These are phyloP conservation scores for Flagelloscypha sp. DNA, from an alignment of 768 basidiomycete species.

Conservation along the genomic window DNA sequence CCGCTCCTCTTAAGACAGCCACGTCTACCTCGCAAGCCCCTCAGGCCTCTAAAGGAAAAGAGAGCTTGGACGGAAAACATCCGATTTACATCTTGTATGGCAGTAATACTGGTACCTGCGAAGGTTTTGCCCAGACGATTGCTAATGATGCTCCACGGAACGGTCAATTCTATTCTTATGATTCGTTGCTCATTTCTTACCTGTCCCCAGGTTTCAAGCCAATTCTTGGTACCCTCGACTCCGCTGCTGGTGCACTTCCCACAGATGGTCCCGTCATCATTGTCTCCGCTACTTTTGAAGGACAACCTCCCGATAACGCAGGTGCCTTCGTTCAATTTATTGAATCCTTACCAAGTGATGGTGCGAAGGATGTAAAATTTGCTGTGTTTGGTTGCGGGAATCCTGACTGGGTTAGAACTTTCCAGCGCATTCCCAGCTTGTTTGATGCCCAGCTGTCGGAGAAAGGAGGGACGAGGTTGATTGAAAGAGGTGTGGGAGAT, in stretches of 20 bases:
- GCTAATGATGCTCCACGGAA: conserved; percentile 28
- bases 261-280: conserved; percentile 37
- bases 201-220: conserved; percentile 27
- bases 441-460: conserved; percentile 28
- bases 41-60: neutral
- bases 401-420: conserved; percentile 40
- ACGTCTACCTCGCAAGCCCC: neutral
- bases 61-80: conserved; percentile 9
- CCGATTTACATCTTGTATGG: conserved; percentile 35
- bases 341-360: conserved; percentile 18
- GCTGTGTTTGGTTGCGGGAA: conserved; percentile 45
- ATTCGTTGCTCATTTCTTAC: neutral
- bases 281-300: conserved; percentile 42
- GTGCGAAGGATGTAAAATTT: conserved; percentile 26
- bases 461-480: conserved; percentile 27
- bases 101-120: conserved; percentile 41
- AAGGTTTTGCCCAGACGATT: conserved; percentile 39
- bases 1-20: conserved; percentile 13
- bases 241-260: conserved; percentile 26
- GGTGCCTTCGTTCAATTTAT: conserved; percentile 38
- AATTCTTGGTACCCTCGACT: conserved; percentile 31
- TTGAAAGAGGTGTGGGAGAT: conserved; percentile 32
- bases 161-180: conserved; percentile 25
- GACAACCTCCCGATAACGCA: conserved; percentile 42
- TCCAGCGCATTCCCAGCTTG: conserved; percentile 35